Conservation (phyloP, 1,139 yeast genomes). For the Taphrina wiesneri region DNA sequence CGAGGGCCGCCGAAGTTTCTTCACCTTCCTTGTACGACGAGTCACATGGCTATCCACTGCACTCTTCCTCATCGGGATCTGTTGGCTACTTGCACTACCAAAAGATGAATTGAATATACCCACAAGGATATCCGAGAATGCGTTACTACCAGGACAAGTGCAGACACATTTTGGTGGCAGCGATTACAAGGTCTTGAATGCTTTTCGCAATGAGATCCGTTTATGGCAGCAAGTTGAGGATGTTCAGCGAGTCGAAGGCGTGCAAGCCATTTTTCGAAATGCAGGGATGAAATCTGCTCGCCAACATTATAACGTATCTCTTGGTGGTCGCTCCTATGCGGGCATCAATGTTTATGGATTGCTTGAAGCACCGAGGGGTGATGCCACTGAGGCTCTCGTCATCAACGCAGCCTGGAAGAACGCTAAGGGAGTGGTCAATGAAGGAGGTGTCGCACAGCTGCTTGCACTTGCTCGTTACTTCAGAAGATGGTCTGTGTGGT, state of each 20-base stretch:
- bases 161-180: constrained; percentile 88
- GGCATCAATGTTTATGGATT: constrained; percentile 74
- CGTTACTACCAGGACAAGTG: constrained; percentile 95
- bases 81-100: constrained; percentile 27
- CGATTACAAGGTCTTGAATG: constrained; percentile 74
- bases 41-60: constrained; percentile 5
- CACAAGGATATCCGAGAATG: constrained; percentile 92
- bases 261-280: constrained; percentile 65
- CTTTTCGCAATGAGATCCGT: constrained; percentile 40
- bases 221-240: constrained; percentile 41
- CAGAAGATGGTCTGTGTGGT: constrained; percentile 87
- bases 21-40: constrained; percentile 21
- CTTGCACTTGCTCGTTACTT: constrained; percentile 77
- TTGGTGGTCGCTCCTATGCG: constrained; percentile 44
- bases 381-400: constrained; percentile 94
- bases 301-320: constrained; percentile 47
- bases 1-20: constrained; percentile 24
- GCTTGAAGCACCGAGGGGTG: constrained; percentile 91
- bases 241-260: constrained; percentile 48
- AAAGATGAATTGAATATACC: constrained; percentile 20
- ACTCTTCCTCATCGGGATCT: constrained; percentile 16
- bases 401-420: constrained; percentile 85
- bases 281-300: constrained; percentile 71
- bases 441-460: constrained; percentile 77
- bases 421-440: constrained; percentile 58